phyloP scores from a whole-genome alignment of 768 basidiomycete species.

The Kwoniella bestiolae region DNA sequence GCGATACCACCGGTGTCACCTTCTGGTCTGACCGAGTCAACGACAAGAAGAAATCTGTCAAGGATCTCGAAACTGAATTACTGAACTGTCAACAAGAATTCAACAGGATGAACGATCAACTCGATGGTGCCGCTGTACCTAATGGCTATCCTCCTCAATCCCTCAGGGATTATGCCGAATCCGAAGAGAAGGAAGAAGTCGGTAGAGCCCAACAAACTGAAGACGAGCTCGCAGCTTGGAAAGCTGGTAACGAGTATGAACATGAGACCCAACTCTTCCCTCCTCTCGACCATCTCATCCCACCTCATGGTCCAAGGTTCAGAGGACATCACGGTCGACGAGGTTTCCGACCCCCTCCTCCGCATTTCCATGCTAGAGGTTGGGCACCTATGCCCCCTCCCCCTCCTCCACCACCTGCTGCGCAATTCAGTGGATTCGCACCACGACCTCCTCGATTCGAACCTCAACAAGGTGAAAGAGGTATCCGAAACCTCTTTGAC shows the following conservation, averaged over 20 bases:
- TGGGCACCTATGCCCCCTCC: slow-evolving; percentile 12
- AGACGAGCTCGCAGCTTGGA: slow-evolving; percentile 49
- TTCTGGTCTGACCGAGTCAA: slow-evolving; percentile 46
- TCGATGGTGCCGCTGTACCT: slow-evolving; percentile 13
- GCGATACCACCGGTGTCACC: slow-evolving; percentile 32
- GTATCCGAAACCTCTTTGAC: slow-evolving; percentile 35
- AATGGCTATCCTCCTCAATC: slow-evolving; percentile 13
- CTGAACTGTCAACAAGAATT: slow-evolving; percentile 27
- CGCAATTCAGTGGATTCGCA: neutral
- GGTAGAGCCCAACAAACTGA: slow-evolving; percentile 32
- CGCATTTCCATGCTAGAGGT: neutral
- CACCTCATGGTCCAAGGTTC: slow-evolving; percentile 12
- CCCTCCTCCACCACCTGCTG: slow-evolving; percentile 6
- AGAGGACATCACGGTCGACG: slow-evolving; percentile 11
- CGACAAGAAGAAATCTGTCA: slow-evolving; percentile 36
- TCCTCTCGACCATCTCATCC: slow-evolving; percentile 43
- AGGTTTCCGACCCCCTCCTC: slow-evolving; percentile 1
- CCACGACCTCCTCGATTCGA: neutral
- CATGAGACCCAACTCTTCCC: slow-evolving; percentile 39
- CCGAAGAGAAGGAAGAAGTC: slow-evolving; percentile 37
- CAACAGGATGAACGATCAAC: slow-evolving; percentile 26
- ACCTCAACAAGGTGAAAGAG: slow-evolving; percentile 12
- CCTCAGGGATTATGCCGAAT: slow-evolving; percentile 28
- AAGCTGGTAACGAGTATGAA: slow-evolving; percentile 34
- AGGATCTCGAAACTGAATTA: slow-evolving; percentile 24